Evolutionary conservation across 1,284 basidiomycete species (phyloP).

Genomic region (Ganoderma boninense): DNA sequence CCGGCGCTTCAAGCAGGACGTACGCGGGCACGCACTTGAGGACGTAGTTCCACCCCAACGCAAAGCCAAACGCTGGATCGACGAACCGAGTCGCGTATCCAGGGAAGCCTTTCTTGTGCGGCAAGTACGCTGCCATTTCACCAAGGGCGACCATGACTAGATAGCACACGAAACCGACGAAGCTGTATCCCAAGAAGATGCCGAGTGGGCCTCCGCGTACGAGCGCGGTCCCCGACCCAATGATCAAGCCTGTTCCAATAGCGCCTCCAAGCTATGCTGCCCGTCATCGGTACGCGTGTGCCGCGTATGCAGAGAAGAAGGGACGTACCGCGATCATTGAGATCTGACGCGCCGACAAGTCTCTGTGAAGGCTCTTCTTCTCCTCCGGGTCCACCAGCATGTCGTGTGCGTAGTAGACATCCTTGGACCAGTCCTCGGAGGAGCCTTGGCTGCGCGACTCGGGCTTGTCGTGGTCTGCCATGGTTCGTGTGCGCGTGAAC

Average conservation of each 20-base stretch:
- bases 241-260: constrained; percentile 79
- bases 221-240: constrained; percentile 70
- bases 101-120: constrained; percentile 51
- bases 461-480: constrained; percentile 33
- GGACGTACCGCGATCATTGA: constrained; percentile 72
- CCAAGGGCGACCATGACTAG: constrained; percentile 54
- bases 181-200: constrained; percentile 58
- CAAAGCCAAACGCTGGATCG: constrained; percentile 59
- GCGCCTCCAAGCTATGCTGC: constrained; percentile 61
- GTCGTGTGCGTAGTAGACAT: constrained; percentile 43
- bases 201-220: constrained; percentile 62
- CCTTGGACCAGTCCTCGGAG: constrained; percentile 21
- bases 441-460: constrained; percentile 13
- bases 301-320: constrained; percentile 5
- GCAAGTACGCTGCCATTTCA: constrained; percentile 49
- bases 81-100: constrained; percentile 58
- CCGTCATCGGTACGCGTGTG: constrained; percentile 1
- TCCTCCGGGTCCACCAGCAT: constrained; percentile 51
- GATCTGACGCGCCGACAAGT: constrained; percentile 72
- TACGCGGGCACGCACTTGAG: constrained; percentile 33
- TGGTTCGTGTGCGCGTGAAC: constrained; percentile 9
- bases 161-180: constrained; percentile 65
- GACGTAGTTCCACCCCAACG: constrained; percentile 51
- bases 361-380: constrained; percentile 62
- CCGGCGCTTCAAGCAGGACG: not conserved